Evolutionary conservation across 805 yeast species (phyloP), one percentile per base, ranked within the genome.

Genomic region (Lipomyces starkeyi): DNA sequence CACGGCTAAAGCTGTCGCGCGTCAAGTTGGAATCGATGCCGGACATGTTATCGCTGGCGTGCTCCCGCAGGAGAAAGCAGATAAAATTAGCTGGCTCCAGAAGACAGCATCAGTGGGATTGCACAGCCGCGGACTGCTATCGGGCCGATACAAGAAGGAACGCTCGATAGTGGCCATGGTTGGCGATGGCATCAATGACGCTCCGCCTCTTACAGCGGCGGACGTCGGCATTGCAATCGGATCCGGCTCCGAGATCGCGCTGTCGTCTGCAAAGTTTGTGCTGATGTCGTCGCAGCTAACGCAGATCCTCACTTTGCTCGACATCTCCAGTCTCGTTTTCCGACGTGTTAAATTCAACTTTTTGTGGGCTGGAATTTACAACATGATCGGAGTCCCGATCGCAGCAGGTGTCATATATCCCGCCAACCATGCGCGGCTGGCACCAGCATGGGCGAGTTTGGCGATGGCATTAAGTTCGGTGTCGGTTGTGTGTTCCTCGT

Each of bases 401-500:
- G 97, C 98, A 0, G 94, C 96, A 88, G 98, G 98, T 0, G 85
- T 89, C n/a, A 82, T 94, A 64, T 84, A 88, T 60, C 97, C 97
- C 1, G 87, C 89, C 79, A 88, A 90, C 49, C 82, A 91, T 61
- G 85, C 89, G 63, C 74, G 83, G 14, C 80, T 93, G 73, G 91
- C 91, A 62, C 99, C 98, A 2, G 88, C 91, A 76, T 86, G 91
- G 76, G 98, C 98, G 0, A 92, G 95, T 55, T 85, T 88, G 14
- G 90, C 97, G 0, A 95, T 95, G 98, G 97, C 97, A 0, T 83
- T 92, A 74, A 91, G 97, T 71, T 91, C 97, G 0, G 88, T 92
- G 1, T 90, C 97, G 73, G 98, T 94, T 27, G 93, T 95, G 34
- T 74, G 89, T 58, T 90, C 91, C 70, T 92, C 97, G 0, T 81